Evolutionary conservation across 306 rosid species (phyloP), one percentile per base, ranked within the genome.

Genomic region (Morella rubra): DNA sequence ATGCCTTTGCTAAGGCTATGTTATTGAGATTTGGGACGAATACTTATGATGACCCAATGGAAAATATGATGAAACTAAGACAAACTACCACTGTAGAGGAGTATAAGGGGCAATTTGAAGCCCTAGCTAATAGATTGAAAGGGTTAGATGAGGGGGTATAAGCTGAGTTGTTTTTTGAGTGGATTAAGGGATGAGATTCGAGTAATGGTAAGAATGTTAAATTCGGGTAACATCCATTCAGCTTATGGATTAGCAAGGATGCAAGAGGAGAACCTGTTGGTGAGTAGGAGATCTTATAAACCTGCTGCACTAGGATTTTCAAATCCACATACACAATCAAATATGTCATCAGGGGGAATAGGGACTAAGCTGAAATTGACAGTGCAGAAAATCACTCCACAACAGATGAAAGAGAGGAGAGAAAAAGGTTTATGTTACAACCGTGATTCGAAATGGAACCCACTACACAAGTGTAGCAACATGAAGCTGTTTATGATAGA

Each of bases 301-400:
- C 53, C 16, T 15, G 4, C 5, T 3, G 0, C 0, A 0, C 3
- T 32, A 2, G 37, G 37, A 3, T 15, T 12, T 46, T 3, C 53
- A 11, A 32, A 32, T 32, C 37, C 37, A 2, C 2, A 32, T 32
- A 3, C 0, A 32, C 37, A 32, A 32, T 32, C 37, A 2, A 32
- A 32, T 32, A 0, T 32, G 37, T 0, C 37, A 32, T 32, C 37
- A 32, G 37, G 37, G 3, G 37, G 37, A 3, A 0, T 32, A 32
- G 53, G 14, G 12, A 49, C 0, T 1, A 12, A 12, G 2, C 11
- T 0, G 1, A 49, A 4, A 0, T 1, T 49, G 11, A 1, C 5
- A 0, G 0, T 49, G 0, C 53, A 49, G 6, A 3, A 5, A 12
- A 0, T 49, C 4, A 49, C 53, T 9, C 16, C 4, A 9, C 5